Base-by-base conservation (phyloP, 2,329 filamentous ascomycete genomes). In the Fusarium sp. region DNA sequence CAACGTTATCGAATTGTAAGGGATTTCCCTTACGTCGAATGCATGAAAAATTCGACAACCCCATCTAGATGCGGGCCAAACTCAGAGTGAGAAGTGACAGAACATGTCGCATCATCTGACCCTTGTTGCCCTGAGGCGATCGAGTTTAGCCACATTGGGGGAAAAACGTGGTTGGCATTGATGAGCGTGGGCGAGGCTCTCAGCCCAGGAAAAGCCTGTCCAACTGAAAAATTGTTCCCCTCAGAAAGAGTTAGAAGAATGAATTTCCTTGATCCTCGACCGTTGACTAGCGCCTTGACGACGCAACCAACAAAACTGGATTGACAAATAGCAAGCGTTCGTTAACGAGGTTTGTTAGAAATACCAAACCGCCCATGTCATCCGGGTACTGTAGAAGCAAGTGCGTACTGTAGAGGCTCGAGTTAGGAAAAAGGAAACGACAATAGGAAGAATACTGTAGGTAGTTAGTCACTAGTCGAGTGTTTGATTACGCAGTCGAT, bases 401-500 rank as follows among this genome's bases (percentile, higher is more conserved):
- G 14, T 29, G 10, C 24, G 15, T 47, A 29, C 29, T 34, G 27
- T 46, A 55, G 29, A 24, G 29, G 12, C 20, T 55, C 43, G 52
- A 49, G 44, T 52, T 34, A 49, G 63, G 68, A 22, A 46, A 59
- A 46, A 51, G 44, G 30, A 43, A 55, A 29, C 29, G 32, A 47
- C 40, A 60, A 54, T n/a, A 38, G 34, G 34, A n/a, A 3, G 34
- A 38, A 38, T n/a, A 16, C 32, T 34, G 32, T 34, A 38, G 9
- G 34, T 57, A 61, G 63, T 34, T 34, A 62, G 58, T 66, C 20
- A n/a, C 7, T 24, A 45, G 11, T 29, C 27, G 20, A 59, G 54
- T 73, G 73, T 68, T 62, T 74, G 61, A 68, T 68, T 38, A 38
- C 34, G 3, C 66, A 71, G 51, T 34, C 40, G 38, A 38, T 38